Evolutionary conservation across 305 asterid species (phyloP), one percentile per base, ranked within the genome.

Genomic region (Fraxinus sp.): DNA sequence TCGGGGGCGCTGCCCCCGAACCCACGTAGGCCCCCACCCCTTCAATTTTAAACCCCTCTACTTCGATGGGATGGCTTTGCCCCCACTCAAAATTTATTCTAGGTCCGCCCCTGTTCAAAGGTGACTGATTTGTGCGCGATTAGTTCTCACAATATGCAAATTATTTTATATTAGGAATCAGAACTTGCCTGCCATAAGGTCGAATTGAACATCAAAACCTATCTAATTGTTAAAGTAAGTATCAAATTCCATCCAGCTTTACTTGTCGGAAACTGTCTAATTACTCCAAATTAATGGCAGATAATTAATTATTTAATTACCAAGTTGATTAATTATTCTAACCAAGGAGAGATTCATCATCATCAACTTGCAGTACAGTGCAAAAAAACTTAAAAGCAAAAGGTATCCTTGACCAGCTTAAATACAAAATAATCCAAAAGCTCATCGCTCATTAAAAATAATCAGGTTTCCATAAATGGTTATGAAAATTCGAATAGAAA

Each of bases 91-190:
- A n/a, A n/a, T n/a, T n/a, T n/a, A n/a, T n/a, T n/a, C n/a, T n/a
- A n/a, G n/a, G n/a, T n/a, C n/a, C n/a, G n/a, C n/a, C n/a, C n/a
- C n/a, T n/a, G n/a, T 46, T 46, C 13, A 46, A 46, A 13, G 4
- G 49, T 2, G 14, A 41, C 49, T 9, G 11, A 41, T 10, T 41
- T 86, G 83, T 70, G 79, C 78, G 64, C 46, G 71, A 75, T 77
- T 84, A 80, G 72, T 87, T 82, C 82, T 70, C 7, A 78, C 76
- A 55, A 26, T 26, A 26, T 10, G n/a, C 57, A 46, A 46, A 46
- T 46, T 46, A 41, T 14, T 46, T 46, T 46, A 46, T 39, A 46
- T 46, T 46, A 13, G 18, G 18, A 13, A 52, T 52, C 64, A 4
- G 64, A 52, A 52, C 6, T 52, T 52, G 64, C 64, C 64, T 52